A percentile compares a stretch with the other conserved stretches of the same genome.
These are phyloP conservation scores for Malus sylvestris DNA, from an alignment of 306 rosid species.

Conservation along the genomic window DNA sequence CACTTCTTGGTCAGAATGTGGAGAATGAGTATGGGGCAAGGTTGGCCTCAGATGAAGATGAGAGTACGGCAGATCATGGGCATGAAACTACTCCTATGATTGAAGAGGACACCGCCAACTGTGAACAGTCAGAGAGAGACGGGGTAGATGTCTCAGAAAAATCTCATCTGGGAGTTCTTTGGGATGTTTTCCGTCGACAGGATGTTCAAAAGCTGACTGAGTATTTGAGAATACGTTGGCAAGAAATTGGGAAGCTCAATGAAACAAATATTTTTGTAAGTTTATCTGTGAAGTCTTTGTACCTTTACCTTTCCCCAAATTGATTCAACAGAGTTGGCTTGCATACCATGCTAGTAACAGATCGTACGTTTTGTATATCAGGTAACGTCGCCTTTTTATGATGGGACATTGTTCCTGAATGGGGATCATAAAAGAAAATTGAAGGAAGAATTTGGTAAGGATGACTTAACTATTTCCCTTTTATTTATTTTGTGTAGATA, in stretches of 20 bases:
- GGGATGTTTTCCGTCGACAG: slow-evolving; percentile 80
- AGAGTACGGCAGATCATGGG: slow-evolving; percentile 28
- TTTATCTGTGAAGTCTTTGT: neutral
- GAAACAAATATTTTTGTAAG: slow-evolving; percentile 44
- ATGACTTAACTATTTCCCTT: slow-evolving; percentile 3
- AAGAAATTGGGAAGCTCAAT: slow-evolving; percentile 46
- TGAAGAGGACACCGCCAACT: slow-evolving; percentile 25
- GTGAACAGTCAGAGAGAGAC: slow-evolving; percentile 33
- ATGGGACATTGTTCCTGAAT: slow-evolving; percentile 59
- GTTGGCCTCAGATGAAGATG: slow-evolving; percentile 39
- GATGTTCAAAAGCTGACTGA: slow-evolving; percentile 69
- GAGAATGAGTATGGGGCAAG: slow-evolving; percentile 28
- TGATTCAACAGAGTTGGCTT: slow-evolving; percentile 12
- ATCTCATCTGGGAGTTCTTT: slow-evolving; percentile 53
- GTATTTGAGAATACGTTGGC: slow-evolving; percentile 57
- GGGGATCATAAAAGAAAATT: slow-evolving; percentile 61
- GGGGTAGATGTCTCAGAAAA: slow-evolving; percentile 40
- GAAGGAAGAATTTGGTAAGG: slow-evolving; percentile 91
- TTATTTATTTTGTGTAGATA: slow-evolving; percentile 13
- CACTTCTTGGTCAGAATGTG: slow-evolving; percentile 29
- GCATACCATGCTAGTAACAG: slow-evolving; percentile 19
- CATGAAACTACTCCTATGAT: slow-evolving; percentile 30
- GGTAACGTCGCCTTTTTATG: slow-evolving; percentile 69
- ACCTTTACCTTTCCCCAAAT: neutral
- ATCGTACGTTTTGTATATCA: slow-evolving; percentile 30